Conservation (phyloP, 192 early-diverging fungal species). For the Coemansia umbellata region DNA sequence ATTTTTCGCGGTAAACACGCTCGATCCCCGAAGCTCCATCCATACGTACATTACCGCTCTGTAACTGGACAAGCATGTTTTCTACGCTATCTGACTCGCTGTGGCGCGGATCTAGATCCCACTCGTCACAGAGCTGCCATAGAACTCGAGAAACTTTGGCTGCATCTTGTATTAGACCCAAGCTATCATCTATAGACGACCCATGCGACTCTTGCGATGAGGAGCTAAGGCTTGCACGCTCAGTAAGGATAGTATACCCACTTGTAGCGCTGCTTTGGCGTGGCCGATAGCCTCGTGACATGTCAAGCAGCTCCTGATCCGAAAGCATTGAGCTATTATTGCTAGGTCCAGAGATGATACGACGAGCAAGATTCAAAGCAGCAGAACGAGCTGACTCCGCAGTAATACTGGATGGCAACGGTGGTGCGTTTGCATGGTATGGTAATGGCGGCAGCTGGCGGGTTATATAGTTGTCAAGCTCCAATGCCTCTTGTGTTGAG, state of each 20-base stretch:
- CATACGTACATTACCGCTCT: slow-evolving; percentile 12
- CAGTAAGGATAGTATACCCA: not conserved
- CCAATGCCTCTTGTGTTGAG: too few relatives aligned
- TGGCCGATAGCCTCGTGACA: not conserved
- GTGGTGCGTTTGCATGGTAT: too few relatives aligned
- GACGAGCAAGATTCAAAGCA: slow-evolving; percentile 4
- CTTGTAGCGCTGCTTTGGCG: slow-evolving; percentile 6
- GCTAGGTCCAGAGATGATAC: slow-evolving; percentile 8
- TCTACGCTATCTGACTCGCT: slow-evolving; percentile 23
- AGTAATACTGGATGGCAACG: not conserved
- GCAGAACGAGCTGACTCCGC: slow-evolving; percentile 4
- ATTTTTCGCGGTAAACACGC: slow-evolving; percentile 25
- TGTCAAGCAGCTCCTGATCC: not conserved
- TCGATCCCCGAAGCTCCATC: slow-evolving; percentile 16
- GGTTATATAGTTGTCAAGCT: too few relatives aligned
- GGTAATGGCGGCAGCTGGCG: too few relatives aligned
- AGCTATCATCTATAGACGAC: slow-evolving; percentile 16
- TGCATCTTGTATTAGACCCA: slow-evolving; percentile 20
- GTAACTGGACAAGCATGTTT: slow-evolving; percentile 20
- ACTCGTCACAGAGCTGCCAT: slow-evolving; percentile 49
- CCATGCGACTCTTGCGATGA: slow-evolving; percentile 20
- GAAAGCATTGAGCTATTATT: slow-evolving; percentile 1
- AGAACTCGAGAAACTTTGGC: slow-evolving; percentile 30
- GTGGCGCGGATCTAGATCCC: slow-evolving; percentile 43
- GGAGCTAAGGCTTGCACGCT: slow-evolving; percentile 18